These are phyloP conservation scores for Jimgerdemannia lactiflua DNA, from an alignment of 192 early-diverging fungal species.

Conservation along the genomic window DNA sequence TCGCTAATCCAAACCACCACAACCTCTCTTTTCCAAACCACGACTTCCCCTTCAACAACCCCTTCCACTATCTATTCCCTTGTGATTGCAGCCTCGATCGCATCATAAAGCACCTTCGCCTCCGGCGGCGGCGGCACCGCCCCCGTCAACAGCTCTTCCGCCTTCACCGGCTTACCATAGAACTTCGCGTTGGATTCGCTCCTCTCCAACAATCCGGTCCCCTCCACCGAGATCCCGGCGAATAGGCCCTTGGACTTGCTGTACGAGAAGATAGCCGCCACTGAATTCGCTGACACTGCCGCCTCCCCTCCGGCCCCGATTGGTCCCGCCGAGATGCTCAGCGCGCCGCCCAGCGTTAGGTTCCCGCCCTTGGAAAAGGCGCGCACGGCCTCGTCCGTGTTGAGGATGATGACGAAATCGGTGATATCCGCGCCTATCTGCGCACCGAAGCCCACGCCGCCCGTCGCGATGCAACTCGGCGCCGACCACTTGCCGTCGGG, in stretches of 20 bases:
- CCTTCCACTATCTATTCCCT: background rate
- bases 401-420: conserved; percentile 92
- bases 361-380: conserved; percentile 87
- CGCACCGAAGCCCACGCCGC: conserved; percentile 83
- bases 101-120: conserved; percentile 74
- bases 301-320: conserved; percentile 48
- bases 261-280: conserved; percentile 84
- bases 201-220: conserved; percentile 79
- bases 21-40: too few relatives aligned
- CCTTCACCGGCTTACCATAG: conserved; percentile 70
- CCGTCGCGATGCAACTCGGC: conserved; percentile 84
- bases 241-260: conserved; percentile 88
- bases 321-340: conserved; percentile 43
- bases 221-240: conserved; percentile 89
- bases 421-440: conserved; percentile 90
- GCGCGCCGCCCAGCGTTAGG: conserved; percentile 75
- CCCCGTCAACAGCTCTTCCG: conserved; percentile 80
- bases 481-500: conserved; percentile 63
- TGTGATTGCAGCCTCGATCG: conserved; percentile 53
- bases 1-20: too few relatives aligned
- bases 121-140: conserved; percentile 61
- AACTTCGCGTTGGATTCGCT: conserved; percentile 78
- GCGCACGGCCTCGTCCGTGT: conserved; percentile 78
- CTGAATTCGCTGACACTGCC: conserved; percentile 32
- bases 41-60: too few relatives aligned